phyloP scores from a whole-genome alignment of 768 basidiomycete genomes.

The Xerocomellus intermedius region DNA sequence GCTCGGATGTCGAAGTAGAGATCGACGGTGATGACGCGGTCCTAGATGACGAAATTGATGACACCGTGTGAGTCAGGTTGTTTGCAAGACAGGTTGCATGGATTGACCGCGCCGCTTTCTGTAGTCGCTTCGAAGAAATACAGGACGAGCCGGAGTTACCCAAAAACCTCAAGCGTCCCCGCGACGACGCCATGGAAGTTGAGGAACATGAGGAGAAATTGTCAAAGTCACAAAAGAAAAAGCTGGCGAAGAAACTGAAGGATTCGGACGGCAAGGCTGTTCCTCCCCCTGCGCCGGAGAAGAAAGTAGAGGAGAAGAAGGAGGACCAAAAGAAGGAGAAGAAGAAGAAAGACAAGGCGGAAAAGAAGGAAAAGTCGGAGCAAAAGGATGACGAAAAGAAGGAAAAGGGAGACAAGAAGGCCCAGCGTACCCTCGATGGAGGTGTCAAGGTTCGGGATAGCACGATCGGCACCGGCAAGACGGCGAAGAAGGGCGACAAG shows the following conservation, averaged over 20 bases:
- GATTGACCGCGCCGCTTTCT: background rate
- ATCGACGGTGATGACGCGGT: conserved; percentile 62
- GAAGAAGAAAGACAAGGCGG: conserved; percentile 36
- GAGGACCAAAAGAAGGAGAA: conserved; percentile 65
- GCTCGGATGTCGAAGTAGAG: conserved; percentile 82
- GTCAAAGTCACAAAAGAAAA: conserved; percentile 59
- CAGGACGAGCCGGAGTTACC: conserved; percentile 33
- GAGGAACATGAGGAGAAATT: conserved; percentile 38
- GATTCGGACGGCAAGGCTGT: conserved; percentile 49
- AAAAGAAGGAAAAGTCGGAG: conserved; percentile 33
- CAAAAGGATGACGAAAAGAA: conserved; percentile 31
- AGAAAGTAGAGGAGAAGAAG: conserved; percentile 35
- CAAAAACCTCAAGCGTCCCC: conserved; percentile 67
- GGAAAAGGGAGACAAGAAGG: conserved; percentile 25
- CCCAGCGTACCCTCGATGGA: conserved; percentile 47
- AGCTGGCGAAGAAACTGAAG: conserved; percentile 71
- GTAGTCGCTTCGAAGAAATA: conserved; percentile 73
- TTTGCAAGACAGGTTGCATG: background rate
- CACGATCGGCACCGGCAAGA: conserved; percentile 79
- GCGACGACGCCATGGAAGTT: conserved; percentile 55
- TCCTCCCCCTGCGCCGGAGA: conserved; percentile 24
- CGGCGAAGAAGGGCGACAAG: conserved; percentile 81
- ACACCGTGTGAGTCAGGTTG: conserved; percentile 39
- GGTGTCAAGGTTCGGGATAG: conserved; percentile 78
- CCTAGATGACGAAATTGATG: conserved; percentile 46